Evolutionary conservation across 1,139 yeast genomes (phyloP).

Genomic region (Eremothecium coryli): DNA sequence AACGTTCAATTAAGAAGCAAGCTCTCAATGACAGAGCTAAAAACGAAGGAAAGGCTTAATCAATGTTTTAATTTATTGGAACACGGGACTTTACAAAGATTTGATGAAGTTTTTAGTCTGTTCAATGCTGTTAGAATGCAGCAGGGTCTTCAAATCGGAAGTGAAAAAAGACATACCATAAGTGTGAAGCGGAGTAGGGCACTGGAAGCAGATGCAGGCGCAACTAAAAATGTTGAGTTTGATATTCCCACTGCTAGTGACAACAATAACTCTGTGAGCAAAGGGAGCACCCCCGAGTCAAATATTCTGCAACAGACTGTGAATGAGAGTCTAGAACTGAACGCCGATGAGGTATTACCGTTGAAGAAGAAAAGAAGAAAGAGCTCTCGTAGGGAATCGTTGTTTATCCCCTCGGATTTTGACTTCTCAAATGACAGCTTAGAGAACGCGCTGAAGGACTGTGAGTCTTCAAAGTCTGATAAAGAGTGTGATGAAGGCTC

Average conservation of each 20-base stretch:
- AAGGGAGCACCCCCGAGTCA: conserved; percentile 1
- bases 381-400: conserved; percentile 34
- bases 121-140: conserved; percentile 33
- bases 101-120: conserved; percentile 38
- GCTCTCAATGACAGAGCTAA: conserved; percentile 27
- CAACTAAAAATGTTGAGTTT: conserved; percentile 5
- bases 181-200: conserved; percentile 1
- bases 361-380: conserved; percentile 29
- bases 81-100: conserved; percentile 34
- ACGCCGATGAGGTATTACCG: conserved; percentile 11
- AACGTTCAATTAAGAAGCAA: conserved; percentile 36
- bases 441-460: conserved; percentile 16
- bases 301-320: neutral
- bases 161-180: neutral
- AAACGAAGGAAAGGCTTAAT: conserved; percentile 30
- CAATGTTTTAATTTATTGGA: conserved; percentile 35
- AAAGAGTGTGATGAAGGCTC: conserved; percentile 2
- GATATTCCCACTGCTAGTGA: neutral
- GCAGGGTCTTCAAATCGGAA: conserved; percentile 27
- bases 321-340: conserved; percentile 6
- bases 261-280: neutral
- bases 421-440: conserved; percentile 16
- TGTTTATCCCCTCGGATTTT: conserved; percentile 30
- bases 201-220: neutral
- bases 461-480: conserved; percentile 10